phyloP scores from a whole-genome alignment of 352 stramenopile genomes.

The Peronospora belbahrii region DNA sequence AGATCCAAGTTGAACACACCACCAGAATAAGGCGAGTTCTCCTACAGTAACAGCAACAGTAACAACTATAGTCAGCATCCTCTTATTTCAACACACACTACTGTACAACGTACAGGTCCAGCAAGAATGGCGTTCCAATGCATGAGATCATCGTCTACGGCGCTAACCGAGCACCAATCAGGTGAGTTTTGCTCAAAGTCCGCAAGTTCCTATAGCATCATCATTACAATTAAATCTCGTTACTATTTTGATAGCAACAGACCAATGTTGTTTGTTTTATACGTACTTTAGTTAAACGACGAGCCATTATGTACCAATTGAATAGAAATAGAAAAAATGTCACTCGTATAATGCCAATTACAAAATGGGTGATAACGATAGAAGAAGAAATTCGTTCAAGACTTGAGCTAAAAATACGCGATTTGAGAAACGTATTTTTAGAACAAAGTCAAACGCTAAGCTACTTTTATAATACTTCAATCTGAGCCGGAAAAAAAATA shows the following conservation, averaged over 20 bases:
- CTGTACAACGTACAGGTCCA: constrained; percentile 54
- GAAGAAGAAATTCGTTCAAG: background rate
- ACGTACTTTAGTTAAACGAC: constrained; percentile 72
- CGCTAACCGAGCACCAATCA: constrained; percentile 83
- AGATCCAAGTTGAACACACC: constrained; percentile 93
- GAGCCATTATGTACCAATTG: constrained; percentile 38
- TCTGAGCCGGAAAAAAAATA: constrained; percentile 12
- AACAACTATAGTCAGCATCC: background rate
- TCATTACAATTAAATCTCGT: background rate
- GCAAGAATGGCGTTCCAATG: constrained; percentile 89
- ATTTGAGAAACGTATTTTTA: constrained; percentile 23
- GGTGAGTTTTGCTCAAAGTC: constrained; percentile 87
- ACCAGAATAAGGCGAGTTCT: constrained; percentile 80
- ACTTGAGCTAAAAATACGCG: background rate
- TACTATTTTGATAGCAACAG: background rate
- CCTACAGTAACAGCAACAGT: constrained; percentile 29
- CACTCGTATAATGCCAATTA: constrained; percentile 17
- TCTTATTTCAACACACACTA: no score
- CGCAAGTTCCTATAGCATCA: constrained; percentile 62
- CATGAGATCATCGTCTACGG: constrained; percentile 84
- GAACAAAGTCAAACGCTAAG: background rate
- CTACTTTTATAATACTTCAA: no score
- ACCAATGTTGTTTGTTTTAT: background rate
- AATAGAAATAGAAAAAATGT: background rate
- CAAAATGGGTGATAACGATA: constrained; percentile 24